phyloP scores from a whole-genome alignment of 306 rosid genomes.

The Lathyrus sativus region DNA sequence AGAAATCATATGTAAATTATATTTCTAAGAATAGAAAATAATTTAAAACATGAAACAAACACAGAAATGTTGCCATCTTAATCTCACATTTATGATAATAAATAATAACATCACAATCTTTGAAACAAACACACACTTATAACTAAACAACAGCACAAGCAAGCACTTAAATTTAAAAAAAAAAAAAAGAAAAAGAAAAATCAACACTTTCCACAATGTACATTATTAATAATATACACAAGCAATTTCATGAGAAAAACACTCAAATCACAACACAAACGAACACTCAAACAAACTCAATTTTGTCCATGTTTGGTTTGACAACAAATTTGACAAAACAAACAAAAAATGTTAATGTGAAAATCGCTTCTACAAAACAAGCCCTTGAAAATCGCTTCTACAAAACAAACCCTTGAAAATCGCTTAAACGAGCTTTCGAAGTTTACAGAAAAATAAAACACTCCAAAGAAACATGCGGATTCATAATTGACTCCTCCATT shows the following conservation, averaged over 20 bases:
- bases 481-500: constrained; percentile 65
- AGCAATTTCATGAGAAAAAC: background rate
- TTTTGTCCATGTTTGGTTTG: background rate
- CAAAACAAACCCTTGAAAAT: too few species aligned
- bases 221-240: background rate
- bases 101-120: too few species aligned
- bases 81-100: too few species aligned
- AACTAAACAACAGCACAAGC: too few species aligned
- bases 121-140: too few species aligned
- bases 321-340: background rate
- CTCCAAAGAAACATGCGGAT: constrained; percentile 77
- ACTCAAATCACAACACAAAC: background rate
- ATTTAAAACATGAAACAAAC: too few species aligned
- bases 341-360: constrained; percentile 5
- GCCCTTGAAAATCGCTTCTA: background rate
- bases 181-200: background rate
- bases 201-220: background rate
- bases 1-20: too few species aligned
- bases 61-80: too few species aligned
- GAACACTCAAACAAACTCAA: background rate
- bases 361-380: constrained; percentile 22
- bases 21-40: too few species aligned
- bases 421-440: constrained; percentile 15
- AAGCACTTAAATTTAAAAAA: background rate
- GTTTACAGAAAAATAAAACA: constrained; percentile 92